Evolutionary conservation across 306 rosid species (phyloP).

Genomic region (Fragaria ananassa): DNA sequence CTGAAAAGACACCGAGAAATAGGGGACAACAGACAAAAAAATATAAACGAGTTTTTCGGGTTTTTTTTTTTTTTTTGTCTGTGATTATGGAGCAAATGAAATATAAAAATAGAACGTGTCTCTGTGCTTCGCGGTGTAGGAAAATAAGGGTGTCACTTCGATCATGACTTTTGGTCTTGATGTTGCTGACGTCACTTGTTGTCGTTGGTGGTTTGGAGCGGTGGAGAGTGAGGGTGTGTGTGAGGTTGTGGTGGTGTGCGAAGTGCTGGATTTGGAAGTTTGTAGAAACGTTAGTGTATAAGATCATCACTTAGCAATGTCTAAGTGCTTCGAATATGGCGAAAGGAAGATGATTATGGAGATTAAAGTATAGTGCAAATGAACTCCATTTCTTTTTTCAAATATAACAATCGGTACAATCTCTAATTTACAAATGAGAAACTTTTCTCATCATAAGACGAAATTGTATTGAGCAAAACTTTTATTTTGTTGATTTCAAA

Average conservation of each 20-base stretch:
- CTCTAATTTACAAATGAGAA: too few relatives aligned
- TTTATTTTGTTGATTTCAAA: too few relatives aligned
- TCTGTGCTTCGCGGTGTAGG: neutral
- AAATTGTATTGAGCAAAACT: too few relatives aligned
- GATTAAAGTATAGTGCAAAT: too few relatives aligned
- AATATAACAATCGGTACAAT: too few relatives aligned
- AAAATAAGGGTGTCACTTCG: too few relatives aligned
- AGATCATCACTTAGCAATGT: too few relatives aligned
- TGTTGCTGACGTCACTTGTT: neutral
- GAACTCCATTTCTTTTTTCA: too few relatives aligned
- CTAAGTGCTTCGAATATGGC: too few relatives aligned
- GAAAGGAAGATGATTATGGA: too few relatives aligned
- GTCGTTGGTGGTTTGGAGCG: neutral
- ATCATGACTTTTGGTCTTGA: constrained; percentile 18
- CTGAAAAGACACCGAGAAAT: constrained; percentile 33
- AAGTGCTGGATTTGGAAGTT: neutral
- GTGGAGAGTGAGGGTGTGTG: neutral
- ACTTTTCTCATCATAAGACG: too few relatives aligned
- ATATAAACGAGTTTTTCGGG: constrained; percentile 3
- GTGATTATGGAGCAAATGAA: constrained; percentile 1
- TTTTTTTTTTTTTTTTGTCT: neutral
- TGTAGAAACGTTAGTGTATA: too few relatives aligned
- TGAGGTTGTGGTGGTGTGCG: constrained; percentile 6
- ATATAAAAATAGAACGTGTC: neutral
- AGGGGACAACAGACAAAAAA: neutral